Percentiles rank a stretch among this genome's conserved stretches.
phyloP scores from a whole-genome alignment of 257 asterid genomes.

The Verbascum thapsus region DNA sequence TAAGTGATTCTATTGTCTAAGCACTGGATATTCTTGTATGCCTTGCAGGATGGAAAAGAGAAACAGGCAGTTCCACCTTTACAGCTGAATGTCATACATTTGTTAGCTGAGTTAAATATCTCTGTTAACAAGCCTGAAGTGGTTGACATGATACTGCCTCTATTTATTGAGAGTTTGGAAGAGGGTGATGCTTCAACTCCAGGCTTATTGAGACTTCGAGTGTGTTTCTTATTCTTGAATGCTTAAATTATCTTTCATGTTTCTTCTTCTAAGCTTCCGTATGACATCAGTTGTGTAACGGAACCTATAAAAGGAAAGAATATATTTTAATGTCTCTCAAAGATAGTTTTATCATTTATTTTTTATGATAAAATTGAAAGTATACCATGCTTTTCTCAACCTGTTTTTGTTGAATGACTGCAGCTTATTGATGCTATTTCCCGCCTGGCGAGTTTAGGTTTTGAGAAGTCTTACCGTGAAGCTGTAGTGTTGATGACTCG shows the following conservation, averaged over 20 bases:
- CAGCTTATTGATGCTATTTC: conserved; percentile 99
- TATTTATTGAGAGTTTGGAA: conserved; percentile 92
- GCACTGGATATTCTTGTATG: conserved; percentile 27
- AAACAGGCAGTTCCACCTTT: conserved; percentile 70
- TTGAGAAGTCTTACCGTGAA: conserved; percentile 96
- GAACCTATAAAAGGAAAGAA: conserved; percentile 17
- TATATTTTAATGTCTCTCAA: neutral
- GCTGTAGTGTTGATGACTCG: conserved; percentile 89
- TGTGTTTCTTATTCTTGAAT: conserved; percentile 40
- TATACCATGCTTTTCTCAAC: conserved; percentile 50
- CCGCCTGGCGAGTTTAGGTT: conserved; percentile 98
- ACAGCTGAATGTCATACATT: conserved; percentile 82
- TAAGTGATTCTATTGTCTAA: conserved; percentile 7
- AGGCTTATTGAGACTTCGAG: conserved; percentile 87
- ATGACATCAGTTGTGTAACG: conserved; percentile 8
- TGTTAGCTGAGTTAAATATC: conserved; percentile 81
- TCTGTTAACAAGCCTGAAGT: conserved; percentile 83
- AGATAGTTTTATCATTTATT: conserved; percentile 5
- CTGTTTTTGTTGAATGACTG: conserved; percentile 67
- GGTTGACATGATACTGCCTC: conserved; percentile 92
- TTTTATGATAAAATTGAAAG: conserved; percentile 16
- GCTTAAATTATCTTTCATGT: conserved; percentile 19
- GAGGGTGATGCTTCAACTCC: conserved; percentile 97
- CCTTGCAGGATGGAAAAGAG: conserved; percentile 78
- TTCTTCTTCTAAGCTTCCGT: conserved; percentile 25